Evolutionary conservation across 371 early-diverging fungal genomes (phyloP).

Genomic region (Mucor racemosus): DNA sequence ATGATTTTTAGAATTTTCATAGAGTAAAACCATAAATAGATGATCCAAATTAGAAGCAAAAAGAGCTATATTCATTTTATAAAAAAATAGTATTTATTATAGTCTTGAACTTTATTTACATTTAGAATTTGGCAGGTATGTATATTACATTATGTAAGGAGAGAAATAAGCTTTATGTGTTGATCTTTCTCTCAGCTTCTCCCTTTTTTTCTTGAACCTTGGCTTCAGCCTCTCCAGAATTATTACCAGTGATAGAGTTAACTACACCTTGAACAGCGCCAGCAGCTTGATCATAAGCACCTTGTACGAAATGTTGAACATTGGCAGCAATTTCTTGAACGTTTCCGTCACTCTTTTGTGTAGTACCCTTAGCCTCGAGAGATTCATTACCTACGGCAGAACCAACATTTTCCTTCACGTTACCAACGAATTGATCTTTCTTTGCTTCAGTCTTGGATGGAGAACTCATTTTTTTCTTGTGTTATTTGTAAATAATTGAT

Average conservation of each 20-base stretch:
- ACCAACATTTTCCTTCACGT: constrained; percentile 49
- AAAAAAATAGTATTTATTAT: no score
- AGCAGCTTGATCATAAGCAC: constrained; percentile 27
- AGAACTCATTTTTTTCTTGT: constrained; percentile 17
- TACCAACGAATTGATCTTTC: constrained; percentile 47
- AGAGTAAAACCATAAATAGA: no score
- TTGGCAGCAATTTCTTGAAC: constrained; percentile 39
- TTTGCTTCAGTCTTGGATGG: constrained; percentile 33
- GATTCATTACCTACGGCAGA: constrained; percentile 40
- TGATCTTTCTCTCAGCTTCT: constrained; percentile 31
- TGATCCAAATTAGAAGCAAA: no score
- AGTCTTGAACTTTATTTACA: no score
- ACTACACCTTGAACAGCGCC: constrained; percentile 40
- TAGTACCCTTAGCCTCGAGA: constrained; percentile 46
- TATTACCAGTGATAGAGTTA: constrained; percentile 34
- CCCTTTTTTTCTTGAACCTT: constrained; percentile 30
- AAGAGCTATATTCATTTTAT: no score
- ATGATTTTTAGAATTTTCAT: no score
- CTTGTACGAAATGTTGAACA: constrained; percentile 30
- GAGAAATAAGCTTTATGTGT: constrained; percentile 11
- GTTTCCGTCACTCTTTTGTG: constrained; percentile 44
- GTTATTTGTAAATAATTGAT: background rate
- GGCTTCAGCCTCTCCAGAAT: constrained; percentile 18
- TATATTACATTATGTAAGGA: no score
- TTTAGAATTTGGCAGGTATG: no score